Evolutionary conservation across 495 filamentous ascomycete genomes (phyloP), one percentile per base, ranked within the genome.

Genomic region (Aspergillus steynii): DNA sequence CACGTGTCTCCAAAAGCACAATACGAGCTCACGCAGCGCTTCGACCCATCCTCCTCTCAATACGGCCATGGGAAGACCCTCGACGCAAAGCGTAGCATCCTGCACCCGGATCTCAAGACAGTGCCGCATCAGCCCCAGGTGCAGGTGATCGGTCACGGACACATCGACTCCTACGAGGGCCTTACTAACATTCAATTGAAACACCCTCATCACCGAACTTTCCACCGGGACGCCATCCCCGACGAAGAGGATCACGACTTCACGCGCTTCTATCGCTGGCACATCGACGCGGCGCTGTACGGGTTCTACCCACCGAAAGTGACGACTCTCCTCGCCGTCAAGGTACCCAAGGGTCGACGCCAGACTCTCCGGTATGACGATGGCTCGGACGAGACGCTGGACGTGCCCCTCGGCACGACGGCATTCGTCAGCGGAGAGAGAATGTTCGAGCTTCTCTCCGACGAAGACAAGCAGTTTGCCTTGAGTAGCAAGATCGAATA

Each of bases 91-190:
- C 82, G 86, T 49, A 86, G 81, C 66, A 84, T 92, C 68, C 81
- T 92, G 25, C 89, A 91, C 65, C 88, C 89, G 1, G 89, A 92
- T 64, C 79, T 91, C 15, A 91, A 92, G 73, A 92, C 89, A 1
- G 83, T 91, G 47, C 88, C 89, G 0, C 88, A 90, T 71, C 88
- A 92, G 68, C 88, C 88, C 9, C 87, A 92, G 71, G 88, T 92
- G 5, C 89, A 92, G 64, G 84, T 91, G 50, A 91, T 92, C 65
- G 89, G 89, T 48, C 90, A 92, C 69, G 88, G 89, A 15, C 77
- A 80, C 62, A 77, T 91, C 1, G 69, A 81, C 3, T 75, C 78
- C 3, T 91, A 89, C 60, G 88, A 91, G 69, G 88, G 88, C 0
- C 76, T 92, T 4, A 69, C 82, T 56, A 80, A 91, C 68, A 79